A percentile compares a stretch with the other conserved stretches of the same genome.
phyloP scores from a whole-genome alignment of 495 filamentous ascomycete genomes.

The Aspergillus leporis region DNA sequence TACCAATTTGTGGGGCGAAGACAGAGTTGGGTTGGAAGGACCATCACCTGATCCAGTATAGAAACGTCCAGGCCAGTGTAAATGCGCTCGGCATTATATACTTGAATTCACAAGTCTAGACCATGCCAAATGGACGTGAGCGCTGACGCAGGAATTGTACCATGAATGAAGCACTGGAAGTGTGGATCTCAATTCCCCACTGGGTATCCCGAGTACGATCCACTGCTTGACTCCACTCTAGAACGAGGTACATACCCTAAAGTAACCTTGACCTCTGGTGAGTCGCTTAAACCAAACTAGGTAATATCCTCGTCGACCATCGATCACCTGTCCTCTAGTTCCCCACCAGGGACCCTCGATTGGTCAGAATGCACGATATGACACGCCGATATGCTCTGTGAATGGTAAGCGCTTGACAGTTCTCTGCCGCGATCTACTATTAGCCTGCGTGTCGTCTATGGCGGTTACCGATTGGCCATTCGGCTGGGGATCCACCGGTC shows the following conservation, averaged over 20 bases:
- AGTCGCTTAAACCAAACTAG: background rate
- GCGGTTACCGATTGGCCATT: background rate
- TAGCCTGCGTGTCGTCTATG: background rate
- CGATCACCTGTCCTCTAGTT: background rate
- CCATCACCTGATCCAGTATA: background rate
- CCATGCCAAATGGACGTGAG: background rate
- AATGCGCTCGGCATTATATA: background rate
- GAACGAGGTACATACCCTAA: background rate
- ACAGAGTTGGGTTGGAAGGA: background rate
- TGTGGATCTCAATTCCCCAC: conserved; percentile 3
- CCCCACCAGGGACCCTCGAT: background rate
- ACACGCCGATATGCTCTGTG: background rate
- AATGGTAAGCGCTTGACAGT: background rate
- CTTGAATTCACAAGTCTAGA: background rate
- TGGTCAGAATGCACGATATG: background rate
- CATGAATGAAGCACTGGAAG: background rate
- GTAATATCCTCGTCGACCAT: background rate
- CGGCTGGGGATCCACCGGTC: background rate
- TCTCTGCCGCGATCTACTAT: background rate
- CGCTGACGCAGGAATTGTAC: background rate
- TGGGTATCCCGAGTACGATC: background rate
- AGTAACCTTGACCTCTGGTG: background rate
- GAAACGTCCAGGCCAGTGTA: background rate
- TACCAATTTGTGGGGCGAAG: background rate
- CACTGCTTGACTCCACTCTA: background rate